A percentile compares a stretch with the other conserved stretches of the same genome.
Evolutionary conservation across 2,329 filamentous ascomycete genomes (phyloP).

Genomic region (Alternaria sp.): DNA sequence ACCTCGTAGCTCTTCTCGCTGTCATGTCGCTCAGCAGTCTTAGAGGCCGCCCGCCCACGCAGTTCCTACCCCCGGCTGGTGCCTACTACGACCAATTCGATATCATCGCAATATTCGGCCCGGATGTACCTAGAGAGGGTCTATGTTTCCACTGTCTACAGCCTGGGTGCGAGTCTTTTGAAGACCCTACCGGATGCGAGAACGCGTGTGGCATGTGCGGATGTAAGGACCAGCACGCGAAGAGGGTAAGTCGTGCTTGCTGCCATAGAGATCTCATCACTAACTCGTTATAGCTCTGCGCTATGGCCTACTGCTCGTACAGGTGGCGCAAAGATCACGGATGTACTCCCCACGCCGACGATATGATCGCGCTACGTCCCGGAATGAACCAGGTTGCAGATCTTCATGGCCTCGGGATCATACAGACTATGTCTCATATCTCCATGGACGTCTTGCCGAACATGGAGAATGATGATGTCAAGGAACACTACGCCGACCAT

Average conservation of each 20-base stretch:
- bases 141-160: background rate
- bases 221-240: background rate
- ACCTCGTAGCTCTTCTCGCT: rapidly evolving
- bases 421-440: background rate
- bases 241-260: rapidly evolving
- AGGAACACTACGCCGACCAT: background rate
- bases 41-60: background rate
- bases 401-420: background rate
- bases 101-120: background rate
- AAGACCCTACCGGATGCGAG: background rate
- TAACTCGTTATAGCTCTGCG: rapidly evolving
- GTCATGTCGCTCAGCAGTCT: background rate
- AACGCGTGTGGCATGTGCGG: background rate
- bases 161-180: background rate
- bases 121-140: background rate
- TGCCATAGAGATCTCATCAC: rapidly evolving
- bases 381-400: background rate
- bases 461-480: background rate
- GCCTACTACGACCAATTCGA: background rate
- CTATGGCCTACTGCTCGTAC: background rate
- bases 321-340: background rate
- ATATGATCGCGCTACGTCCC: background rate
- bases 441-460: background rate
- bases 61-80: background rate
- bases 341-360: background rate